A percentile compares a stretch with the other conserved stretches of the same genome.
These are phyloP conservation scores for Podospora didyma DNA, from an alignment of 495 filamentous ascomycete species.

Conservation along the genomic window DNA sequence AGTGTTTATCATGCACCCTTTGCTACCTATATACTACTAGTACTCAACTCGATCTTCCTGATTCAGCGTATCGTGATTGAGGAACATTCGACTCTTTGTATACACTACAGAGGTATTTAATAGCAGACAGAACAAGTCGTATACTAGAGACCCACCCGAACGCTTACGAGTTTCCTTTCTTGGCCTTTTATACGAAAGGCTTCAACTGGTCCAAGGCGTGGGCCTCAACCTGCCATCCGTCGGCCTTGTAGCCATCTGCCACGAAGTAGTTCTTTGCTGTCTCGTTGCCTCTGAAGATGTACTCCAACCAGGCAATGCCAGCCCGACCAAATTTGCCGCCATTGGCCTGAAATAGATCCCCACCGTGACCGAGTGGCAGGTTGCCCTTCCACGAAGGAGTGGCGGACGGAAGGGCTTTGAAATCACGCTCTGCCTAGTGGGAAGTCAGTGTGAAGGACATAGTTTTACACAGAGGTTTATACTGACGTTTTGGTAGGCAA, in stretches of 20 bases:
- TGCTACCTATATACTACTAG: no score
- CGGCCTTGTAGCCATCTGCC: slow-evolving; percentile 5
- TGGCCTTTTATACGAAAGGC: neutral
- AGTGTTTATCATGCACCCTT: no score
- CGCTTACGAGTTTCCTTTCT: no score
- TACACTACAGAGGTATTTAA: no score
- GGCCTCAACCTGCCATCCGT: slow-evolving; percentile 10
- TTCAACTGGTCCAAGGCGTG: slow-evolving; percentile 3
- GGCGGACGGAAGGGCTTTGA: slow-evolving; percentile 2
- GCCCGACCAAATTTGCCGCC: slow-evolving; percentile 13
- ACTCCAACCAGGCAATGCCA: slow-evolving; percentile 6
- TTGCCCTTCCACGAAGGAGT: slow-evolving; percentile 11
- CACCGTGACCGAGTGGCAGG: slow-evolving; percentile 11
- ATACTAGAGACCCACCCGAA: no score
- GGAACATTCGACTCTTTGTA: no score
- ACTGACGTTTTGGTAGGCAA: slow-evolving; percentile 29
- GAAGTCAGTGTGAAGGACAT: no score
- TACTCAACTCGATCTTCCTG: no score
- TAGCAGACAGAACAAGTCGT: no score
- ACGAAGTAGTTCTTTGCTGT: slow-evolving; percentile 4
- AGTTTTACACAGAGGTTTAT: neutral
- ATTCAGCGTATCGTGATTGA: no score
- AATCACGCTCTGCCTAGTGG: slow-evolving; percentile 14
- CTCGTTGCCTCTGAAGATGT: slow-evolving; percentile 10
- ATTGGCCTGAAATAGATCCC: slow-evolving; percentile 6